Evolutionary conservation across 2,329 filamentous ascomycete species (phyloP).

Genomic region (Hypoxylon sp.): DNA sequence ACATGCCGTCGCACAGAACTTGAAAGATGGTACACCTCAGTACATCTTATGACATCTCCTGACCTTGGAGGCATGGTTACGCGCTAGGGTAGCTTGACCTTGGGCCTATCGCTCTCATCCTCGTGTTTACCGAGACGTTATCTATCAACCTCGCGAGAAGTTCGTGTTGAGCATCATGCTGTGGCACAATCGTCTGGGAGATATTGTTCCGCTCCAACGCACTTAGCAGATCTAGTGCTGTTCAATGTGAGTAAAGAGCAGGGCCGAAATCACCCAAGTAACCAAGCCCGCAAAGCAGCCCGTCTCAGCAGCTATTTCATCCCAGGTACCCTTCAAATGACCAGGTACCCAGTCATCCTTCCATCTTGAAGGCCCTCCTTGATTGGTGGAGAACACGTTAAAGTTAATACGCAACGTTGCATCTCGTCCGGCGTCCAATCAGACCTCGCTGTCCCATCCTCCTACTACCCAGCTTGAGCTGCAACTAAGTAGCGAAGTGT

Average conservation of each 20-base stretch:
- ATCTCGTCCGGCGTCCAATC: conserved; percentile 34
- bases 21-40: conserved; percentile 17
- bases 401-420: conserved; percentile 40
- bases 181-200: conserved; percentile 20
- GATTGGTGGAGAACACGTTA: conserved; percentile 33
- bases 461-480: conserved; percentile 18
- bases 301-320: conserved; percentile 25
- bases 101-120: conserved; percentile 14
- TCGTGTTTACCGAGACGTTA: conserved; percentile 33
- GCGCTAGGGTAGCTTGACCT: conserved; percentile 30
- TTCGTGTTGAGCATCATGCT: conserved; percentile 31
- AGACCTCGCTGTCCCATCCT: conserved; percentile 8
- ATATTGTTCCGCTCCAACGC: conserved; percentile 4
- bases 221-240: conserved; percentile 6
- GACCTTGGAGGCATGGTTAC: conserved; percentile 33
- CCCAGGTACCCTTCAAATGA: conserved; percentile 13
- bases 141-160: conserved; percentile 25
- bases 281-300: conserved; percentile 12
- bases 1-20: conserved; percentile 22
- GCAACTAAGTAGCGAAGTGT: conserved; percentile 29
- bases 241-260: neutral
- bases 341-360: conserved; percentile 20
- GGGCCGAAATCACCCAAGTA: conserved; percentile 2
- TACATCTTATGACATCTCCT: conserved; percentile 42
- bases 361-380: conserved; percentile 14